Evolutionary conservation across 352 stramenopile genomes (phyloP).

Genomic region (Globisporangium takayamanum): DNA sequence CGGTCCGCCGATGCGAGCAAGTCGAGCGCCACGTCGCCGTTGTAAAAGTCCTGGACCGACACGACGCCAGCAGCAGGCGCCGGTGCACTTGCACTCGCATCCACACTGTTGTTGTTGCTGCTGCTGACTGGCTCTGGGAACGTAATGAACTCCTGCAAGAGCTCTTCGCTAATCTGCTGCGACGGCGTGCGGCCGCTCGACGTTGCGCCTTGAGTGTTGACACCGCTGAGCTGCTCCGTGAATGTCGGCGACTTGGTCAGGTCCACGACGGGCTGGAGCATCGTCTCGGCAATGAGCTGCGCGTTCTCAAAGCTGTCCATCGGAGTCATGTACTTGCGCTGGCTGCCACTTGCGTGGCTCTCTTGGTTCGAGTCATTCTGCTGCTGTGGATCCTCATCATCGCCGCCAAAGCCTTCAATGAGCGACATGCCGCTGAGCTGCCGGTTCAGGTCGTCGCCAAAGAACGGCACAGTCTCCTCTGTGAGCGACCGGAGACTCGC

Average conservation of each 20-base stretch:
- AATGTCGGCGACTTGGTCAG: slow-evolving; percentile 22
- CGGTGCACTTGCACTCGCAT: slow-evolving; percentile 4
- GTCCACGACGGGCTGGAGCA: slow-evolving; percentile 21
- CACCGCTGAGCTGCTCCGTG: slow-evolving; percentile 31
- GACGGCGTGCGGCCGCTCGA: slow-evolving; percentile 16
- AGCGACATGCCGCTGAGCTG: slow-evolving; percentile 48
- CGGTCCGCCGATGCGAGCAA: slow-evolving; percentile 33
- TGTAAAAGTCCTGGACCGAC: slow-evolving; percentile 57
- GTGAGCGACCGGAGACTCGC: slow-evolving; percentile 47
- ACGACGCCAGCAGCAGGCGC: slow-evolving; percentile 20
- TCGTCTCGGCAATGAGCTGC: slow-evolving; percentile 25
- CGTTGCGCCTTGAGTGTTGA: background rate
- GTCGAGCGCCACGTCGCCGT: slow-evolving; percentile 30
- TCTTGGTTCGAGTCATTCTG: background rate
- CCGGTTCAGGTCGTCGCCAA: slow-evolving; percentile 41
- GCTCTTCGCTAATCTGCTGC: slow-evolving; percentile 16
- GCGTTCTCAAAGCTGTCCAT: slow-evolving; percentile 23
- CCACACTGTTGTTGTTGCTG: slow-evolving; percentile 6
- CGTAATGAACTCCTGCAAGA: slow-evolving; percentile 31
- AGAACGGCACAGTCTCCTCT: slow-evolving; percentile 41
- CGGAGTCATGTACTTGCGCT: slow-evolving; percentile 13
- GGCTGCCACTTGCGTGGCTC: slow-evolving; percentile 1
- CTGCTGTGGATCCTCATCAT: slow-evolving; percentile 6
- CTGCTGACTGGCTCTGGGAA: slow-evolving; percentile 23
- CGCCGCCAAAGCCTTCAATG: slow-evolving; percentile 10